phyloP scores from a whole-genome alignment of 257 asterid genomes.

The Capsicum chinense region DNA sequence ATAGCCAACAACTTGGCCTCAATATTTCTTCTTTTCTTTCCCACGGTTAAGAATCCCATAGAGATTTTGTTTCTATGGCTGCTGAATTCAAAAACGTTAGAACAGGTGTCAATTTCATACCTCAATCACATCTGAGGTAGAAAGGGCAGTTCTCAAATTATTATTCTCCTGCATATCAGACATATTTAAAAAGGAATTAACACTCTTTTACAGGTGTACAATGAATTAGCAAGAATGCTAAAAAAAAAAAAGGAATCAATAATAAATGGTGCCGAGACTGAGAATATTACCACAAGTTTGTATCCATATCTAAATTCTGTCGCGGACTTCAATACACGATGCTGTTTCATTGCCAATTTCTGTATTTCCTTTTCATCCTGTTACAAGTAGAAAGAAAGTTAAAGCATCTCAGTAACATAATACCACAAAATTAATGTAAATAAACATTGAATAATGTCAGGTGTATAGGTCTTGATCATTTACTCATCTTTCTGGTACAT shows the following conservation, averaged over 20 bases:
- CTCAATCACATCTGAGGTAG: conserved; percentile 79
- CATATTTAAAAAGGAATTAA: neutral
- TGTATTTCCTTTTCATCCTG: conserved; percentile 94
- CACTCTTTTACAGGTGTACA: neutral
- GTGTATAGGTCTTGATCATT: neutral
- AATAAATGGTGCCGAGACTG: conserved; percentile 28
- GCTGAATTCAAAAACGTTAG: too few species aligned
- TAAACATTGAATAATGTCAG: neutral
- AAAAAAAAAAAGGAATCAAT: neutral
- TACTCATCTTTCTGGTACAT: neutral
- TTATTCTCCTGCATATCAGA: conserved; percentile 66
- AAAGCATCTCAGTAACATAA: neutral
- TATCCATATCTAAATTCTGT: conserved; percentile 93
- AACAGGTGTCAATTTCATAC: conserved; percentile 39
- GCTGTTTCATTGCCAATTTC: conserved; percentile 80
- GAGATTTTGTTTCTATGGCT: too few species aligned
- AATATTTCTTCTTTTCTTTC: neutral
- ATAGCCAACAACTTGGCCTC: neutral
- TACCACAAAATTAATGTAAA: neutral
- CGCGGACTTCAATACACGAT: conserved; percentile 74
- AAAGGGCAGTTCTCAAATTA: conserved; percentile 79
- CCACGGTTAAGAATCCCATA: neutral
- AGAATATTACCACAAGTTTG: conserved; percentile 86
- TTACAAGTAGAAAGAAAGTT: conserved; percentile 33
- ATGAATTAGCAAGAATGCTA: neutral